Percentiles rank a stretch among this genome's conserved stretches.
Conservation (phyloP, 768 basidiomycete species). For the Brasilioporus rufonigricans region DNA sequence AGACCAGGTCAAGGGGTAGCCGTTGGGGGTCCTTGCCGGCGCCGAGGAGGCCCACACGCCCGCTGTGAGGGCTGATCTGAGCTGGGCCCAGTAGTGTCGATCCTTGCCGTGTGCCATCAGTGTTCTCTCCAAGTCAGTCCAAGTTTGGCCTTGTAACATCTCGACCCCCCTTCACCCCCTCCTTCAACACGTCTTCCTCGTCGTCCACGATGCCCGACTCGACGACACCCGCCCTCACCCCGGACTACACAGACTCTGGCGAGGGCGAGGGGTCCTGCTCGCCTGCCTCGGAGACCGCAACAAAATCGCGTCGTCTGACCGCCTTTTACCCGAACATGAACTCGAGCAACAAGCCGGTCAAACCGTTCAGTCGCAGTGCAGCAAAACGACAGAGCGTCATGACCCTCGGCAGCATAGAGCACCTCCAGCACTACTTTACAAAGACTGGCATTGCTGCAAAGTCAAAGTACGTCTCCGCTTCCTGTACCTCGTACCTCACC, state of each 20-base stretch:
- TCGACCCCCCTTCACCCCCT: slow-evolving; percentile 17
- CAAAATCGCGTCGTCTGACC: slow-evolving; percentile 62
- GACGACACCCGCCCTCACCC: slow-evolving; percentile 56
- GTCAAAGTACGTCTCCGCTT: slow-evolving; percentile 56
- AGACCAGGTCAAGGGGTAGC: slow-evolving; percentile 60
- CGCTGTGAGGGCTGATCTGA: slow-evolving; percentile 65
- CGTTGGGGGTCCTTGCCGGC: slow-evolving; percentile 63
- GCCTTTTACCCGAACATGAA: slow-evolving; percentile 79
- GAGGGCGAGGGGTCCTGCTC: slow-evolving; percentile 34
- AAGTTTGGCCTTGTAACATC: background rate
- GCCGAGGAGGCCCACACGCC: slow-evolving; percentile 66
- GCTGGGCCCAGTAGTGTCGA: slow-evolving; percentile 74
- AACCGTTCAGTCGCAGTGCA: slow-evolving; percentile 87
- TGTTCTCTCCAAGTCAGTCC: background rate
- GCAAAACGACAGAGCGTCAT: slow-evolving; percentile 93
- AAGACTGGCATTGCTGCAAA: slow-evolving; percentile 78
- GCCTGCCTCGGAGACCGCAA: slow-evolving; percentile 28
- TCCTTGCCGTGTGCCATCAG: slow-evolving; percentile 56
- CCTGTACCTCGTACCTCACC: background rate
- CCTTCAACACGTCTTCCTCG: slow-evolving; percentile 6
- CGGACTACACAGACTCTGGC: slow-evolving; percentile 60
- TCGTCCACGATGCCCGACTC: slow-evolving; percentile 32
- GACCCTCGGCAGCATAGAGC: slow-evolving; percentile 93
- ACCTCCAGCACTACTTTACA: slow-evolving; percentile 93
- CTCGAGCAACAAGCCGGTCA: slow-evolving; percentile 67